Evolutionary conservation across 352 stramenopile species (phyloP).

Genomic region (Thalassiosira ordinaria): DNA sequence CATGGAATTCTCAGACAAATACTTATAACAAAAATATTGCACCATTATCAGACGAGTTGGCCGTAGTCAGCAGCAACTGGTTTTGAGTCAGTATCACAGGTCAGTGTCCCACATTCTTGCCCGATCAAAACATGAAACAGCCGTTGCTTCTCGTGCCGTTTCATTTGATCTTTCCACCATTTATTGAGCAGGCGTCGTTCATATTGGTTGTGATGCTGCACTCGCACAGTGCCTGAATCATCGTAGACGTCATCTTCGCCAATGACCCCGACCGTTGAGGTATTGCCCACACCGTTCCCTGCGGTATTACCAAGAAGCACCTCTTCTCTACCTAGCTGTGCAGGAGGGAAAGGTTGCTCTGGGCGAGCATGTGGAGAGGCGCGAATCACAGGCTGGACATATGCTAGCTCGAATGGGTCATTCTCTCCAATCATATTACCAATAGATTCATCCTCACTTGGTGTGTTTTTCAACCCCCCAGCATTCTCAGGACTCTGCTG

Average conservation of each 20-base stretch:
- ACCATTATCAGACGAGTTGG: slow-evolving; percentile 22
- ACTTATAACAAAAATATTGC: no score
- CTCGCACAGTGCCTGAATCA: slow-evolving; percentile 70
- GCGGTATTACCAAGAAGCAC: slow-evolving; percentile 49
- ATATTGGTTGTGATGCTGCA: slow-evolving; percentile 76
- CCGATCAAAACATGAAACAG: slow-evolving; percentile 76
- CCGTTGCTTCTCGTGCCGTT: slow-evolving; percentile 66
- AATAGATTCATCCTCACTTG: slow-evolving; percentile 46
- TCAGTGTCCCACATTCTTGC: slow-evolving; percentile 78
- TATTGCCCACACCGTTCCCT: slow-evolving; percentile 25
- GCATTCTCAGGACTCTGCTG: slow-evolving; percentile 34
- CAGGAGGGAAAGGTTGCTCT: slow-evolving; percentile 82
- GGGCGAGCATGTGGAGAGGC: slow-evolving; percentile 73
- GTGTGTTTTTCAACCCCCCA: slow-evolving; percentile 23
- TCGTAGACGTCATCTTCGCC: slow-evolving; percentile 63
- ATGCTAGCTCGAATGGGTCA: slow-evolving; percentile 81
- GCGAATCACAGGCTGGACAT: slow-evolving; percentile 79
- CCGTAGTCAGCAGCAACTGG: neutral
- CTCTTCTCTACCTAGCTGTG: slow-evolving; percentile 76
- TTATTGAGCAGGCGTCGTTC: slow-evolving; percentile 71
- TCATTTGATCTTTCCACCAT: slow-evolving; percentile 82
- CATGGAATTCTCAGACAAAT: no score
- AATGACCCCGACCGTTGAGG: slow-evolving; percentile 34
- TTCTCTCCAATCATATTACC: slow-evolving; percentile 64
- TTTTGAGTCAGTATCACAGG: slow-evolving; percentile 20